phyloP scores from a whole-genome alignment of 805 yeast genomes.

The Saccharomycopsis vini region DNA sequence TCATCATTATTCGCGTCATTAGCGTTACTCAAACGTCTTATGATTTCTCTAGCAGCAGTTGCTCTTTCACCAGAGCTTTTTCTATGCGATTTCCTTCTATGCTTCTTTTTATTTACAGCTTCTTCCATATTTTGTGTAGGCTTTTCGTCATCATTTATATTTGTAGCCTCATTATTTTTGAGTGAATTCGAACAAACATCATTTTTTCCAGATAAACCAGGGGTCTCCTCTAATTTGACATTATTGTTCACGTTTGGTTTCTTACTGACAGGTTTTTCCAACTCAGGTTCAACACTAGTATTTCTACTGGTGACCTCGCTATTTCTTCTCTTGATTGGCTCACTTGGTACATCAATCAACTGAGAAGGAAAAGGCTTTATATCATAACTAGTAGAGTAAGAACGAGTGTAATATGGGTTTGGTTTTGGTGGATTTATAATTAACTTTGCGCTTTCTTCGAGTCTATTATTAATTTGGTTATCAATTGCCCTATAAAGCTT shows the following conservation, averaged over 20 bases:
- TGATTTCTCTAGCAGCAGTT: neutral
- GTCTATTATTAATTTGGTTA: conserved; percentile 35
- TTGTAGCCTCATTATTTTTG: neutral
- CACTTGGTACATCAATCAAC: neutral
- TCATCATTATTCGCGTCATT: conserved; percentile 4
- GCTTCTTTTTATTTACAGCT: neutral
- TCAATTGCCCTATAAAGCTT: conserved; percentile 84
- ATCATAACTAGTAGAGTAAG: conserved; percentile 7
- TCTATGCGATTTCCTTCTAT: neutral
- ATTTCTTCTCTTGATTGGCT: neutral
- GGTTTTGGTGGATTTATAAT: conserved; percentile 9
- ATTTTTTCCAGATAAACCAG: no score
- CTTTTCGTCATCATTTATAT: neutral
- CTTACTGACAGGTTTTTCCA: no score
- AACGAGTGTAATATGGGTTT: conserved; percentile 18
- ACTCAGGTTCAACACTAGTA: neutral
- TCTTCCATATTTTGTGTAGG: neutral
- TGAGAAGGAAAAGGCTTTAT: neutral
- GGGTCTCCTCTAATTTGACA: no score
- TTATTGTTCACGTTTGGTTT: no score
- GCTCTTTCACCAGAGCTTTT: conserved; percentile 3
- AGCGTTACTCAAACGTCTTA: neutral
- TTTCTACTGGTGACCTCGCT: neutral
- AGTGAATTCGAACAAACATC: no score
- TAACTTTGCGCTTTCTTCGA: conserved; percentile 11